Evolutionary conservation across 78 protist species (phyloP), one percentile per base, ranked within the genome.

Genomic region (Dictyostelium capitatum): DNA sequence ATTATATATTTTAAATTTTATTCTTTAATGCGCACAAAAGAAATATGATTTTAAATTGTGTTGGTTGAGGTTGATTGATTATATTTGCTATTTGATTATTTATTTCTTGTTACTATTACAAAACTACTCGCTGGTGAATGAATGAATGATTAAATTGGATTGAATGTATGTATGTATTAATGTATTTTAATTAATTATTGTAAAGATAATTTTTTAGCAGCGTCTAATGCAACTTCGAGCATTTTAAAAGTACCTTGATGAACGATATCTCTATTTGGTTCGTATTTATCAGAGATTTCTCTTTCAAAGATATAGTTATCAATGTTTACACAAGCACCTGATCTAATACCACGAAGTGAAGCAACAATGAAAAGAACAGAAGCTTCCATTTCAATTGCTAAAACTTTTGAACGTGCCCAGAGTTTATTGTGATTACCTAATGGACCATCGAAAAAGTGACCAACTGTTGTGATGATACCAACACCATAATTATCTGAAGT

Each of bases 381-480:
- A 3, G 90, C 95, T 79, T 90, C 95, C 95, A 90, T 90, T 67
- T 90, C 95, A 50, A 90, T 82, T 15, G 95, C 95, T 20, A 90
- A 80, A 9, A 90, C 95, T 48, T 70, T 62, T 62, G 89, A 74
- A 28, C 90, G 32, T n/a, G 89, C 91, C 95, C 95, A 90, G 11
- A 90, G 48, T 64, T 90, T 90, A 37, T 90, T 90, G 78, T 90
- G 95, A 41, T 90, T 90, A 28, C 95, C 95, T 5, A 90, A 62
- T 64, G 95, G 95, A 53, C 95, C 95, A 69, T 90, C 95, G 54
- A 82, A 90, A 50, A 90, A 90, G 83, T 81, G 95, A 41, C 95
- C 95, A 14, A 90, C 95, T 10, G 95, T 90, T 0, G 95, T 82
- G 73, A 81, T 82, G 78, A 90, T 74, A 69, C 95, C 95, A 82